Percentiles rank a stretch among this genome's conserved stretches.
phyloP scores from a whole-genome alignment of 2,329 filamentous ascomycete species.

The Bretziella fagacearum region DNA sequence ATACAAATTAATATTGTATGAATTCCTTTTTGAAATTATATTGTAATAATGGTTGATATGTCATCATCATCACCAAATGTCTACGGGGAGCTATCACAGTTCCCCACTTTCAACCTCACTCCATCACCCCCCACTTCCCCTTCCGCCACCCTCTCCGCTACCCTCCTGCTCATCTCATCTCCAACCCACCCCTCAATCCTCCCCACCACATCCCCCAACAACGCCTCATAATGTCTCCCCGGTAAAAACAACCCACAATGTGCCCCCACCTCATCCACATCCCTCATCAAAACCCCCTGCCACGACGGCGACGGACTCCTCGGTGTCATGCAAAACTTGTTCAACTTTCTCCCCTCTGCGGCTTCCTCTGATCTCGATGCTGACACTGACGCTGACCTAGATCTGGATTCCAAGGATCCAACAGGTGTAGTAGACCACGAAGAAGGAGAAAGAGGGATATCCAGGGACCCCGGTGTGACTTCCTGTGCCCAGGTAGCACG shows the following conservation, averaged over 20 bases:
- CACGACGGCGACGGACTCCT: conserved; percentile 49
- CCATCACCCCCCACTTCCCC: neutral
- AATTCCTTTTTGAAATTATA: too few species aligned
- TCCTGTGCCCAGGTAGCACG: neutral
- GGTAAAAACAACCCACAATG: conserved; percentile 69
- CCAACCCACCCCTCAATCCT: conserved; percentile 53
- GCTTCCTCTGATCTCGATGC: neutral
- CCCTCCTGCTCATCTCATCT: conserved; percentile 36
- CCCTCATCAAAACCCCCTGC: conserved; percentile 65
- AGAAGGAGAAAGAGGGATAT: neutral
- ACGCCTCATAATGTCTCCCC: conserved; percentile 52
- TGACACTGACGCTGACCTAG: conserved; percentile 12
- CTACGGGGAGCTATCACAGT: too few species aligned
- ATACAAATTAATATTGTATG: too few species aligned
- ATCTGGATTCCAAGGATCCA: neutral
- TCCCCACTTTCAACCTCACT: neutral
- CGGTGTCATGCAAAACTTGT: conserved; percentile 67
- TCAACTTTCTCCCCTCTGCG: conserved; percentile 31
- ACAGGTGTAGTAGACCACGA: neutral
- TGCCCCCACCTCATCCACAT: conserved; percentile 69
- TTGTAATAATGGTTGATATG: too few species aligned
- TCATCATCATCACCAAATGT: too few species aligned
- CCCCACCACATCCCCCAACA: conserved; percentile 59
- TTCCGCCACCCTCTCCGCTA: conserved; percentile 14
- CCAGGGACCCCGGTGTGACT: neutral